phyloP scores from a whole-genome alignment of 805 yeast genomes.

The Teunomyces panamensis region DNA sequence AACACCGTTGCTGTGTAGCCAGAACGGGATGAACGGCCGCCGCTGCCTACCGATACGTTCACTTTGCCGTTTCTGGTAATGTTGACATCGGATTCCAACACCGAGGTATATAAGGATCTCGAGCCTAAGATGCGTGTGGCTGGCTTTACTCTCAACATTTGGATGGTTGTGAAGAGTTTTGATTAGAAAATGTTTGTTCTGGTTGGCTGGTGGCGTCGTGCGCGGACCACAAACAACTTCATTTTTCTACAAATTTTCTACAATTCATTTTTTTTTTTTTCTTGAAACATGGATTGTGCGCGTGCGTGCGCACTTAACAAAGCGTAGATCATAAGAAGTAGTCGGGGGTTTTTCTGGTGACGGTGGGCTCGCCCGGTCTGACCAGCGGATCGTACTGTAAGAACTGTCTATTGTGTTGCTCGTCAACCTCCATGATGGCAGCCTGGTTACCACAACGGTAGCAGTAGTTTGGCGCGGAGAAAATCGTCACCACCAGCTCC shows the following conservation, averaged over 20 bases:
- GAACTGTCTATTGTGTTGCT: constrained; percentile 85
- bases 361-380: constrained; percentile 97
- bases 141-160: constrained; percentile 12
- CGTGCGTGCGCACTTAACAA: not conserved
- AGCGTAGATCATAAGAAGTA: constrained; percentile 66
- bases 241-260: not conserved
- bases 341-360: constrained; percentile 94
- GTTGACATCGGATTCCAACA: constrained; percentile 56
- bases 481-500: constrained; percentile 89
- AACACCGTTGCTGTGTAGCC: constrained; percentile 88
- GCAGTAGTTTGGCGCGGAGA: constrained; percentile 94
- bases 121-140: constrained; percentile 5
- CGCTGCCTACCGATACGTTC: constrained; percentile 64
- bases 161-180: not conserved
- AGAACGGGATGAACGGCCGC: constrained; percentile 82
- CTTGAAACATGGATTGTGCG: not conserved
- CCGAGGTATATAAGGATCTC: constrained; percentile 40
- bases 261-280: not conserved
- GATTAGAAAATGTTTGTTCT: constrained; percentile 20
- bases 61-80: constrained; percentile 77
- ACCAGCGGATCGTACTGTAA: constrained; percentile 95
- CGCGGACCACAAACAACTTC: not conserved
- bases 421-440: constrained; percentile 97
- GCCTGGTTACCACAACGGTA: constrained; percentile 98
- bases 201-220: constrained; percentile 25